Evolutionary conservation across 2,329 filamentous ascomycete genomes (phyloP).

Genomic region (Trichoderma koningii): DNA sequence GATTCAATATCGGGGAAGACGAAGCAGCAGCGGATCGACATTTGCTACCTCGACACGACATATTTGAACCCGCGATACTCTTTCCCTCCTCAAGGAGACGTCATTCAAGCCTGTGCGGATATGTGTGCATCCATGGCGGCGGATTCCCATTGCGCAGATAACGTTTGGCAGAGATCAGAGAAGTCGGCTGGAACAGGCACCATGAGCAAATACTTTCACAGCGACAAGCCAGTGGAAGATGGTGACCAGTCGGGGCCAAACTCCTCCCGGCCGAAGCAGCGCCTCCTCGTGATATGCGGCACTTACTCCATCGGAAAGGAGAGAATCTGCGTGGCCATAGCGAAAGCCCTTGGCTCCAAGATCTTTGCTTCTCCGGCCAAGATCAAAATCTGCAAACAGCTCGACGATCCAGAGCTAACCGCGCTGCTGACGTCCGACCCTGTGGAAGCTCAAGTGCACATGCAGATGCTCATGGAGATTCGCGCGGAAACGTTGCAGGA

Average conservation of each 20-base stretch:
- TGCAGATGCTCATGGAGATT: constrained; percentile 95
- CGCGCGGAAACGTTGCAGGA: constrained; percentile 87
- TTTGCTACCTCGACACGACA: constrained; percentile 96
- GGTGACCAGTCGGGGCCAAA: constrained; percentile 36
- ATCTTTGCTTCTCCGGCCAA: constrained; percentile 87
- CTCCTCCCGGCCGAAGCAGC: constrained; percentile 45
- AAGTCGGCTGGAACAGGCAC: constrained; percentile 46
- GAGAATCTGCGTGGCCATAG: constrained; percentile 90
- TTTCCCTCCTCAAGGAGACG: constrained; percentile 85
- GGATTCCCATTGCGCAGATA: constrained; percentile 55
- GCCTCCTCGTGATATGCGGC: constrained; percentile 87
- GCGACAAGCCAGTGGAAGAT: constrained; percentile 38
- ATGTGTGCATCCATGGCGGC: constrained; percentile 79
- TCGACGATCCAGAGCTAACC: constrained; percentile 82
- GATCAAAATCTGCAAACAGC: constrained; percentile 77
- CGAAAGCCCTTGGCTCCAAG: constrained; percentile 78
- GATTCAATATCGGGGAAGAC: constrained; percentile 71
- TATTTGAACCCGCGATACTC: constrained; percentile 95
- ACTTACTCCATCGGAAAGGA: constrained; percentile 99
- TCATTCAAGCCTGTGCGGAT: constrained; percentile 83
- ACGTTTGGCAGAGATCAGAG: constrained; percentile 49
- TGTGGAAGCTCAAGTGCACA: constrained; percentile 87
- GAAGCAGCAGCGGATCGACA: constrained; percentile 84
- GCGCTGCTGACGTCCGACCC: constrained; percentile 78
- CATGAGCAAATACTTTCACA: constrained; percentile 57